Evolutionary conservation across 371 early-diverging fungal genomes (phyloP).

Genomic region (Mucor mucedo): DNA sequence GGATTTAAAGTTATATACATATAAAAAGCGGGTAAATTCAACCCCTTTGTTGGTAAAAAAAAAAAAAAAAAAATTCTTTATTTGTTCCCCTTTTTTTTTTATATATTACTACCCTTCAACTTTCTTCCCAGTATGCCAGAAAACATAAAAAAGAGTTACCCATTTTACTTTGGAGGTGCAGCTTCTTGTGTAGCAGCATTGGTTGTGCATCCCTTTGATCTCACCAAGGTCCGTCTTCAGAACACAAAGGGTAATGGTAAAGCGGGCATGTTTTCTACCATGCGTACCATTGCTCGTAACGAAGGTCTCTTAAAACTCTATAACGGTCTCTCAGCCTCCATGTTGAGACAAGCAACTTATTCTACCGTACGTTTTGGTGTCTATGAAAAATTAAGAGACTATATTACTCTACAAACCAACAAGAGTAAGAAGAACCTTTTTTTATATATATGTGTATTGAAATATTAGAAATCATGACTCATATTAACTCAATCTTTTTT

Average conservation of each 20-base stretch:
- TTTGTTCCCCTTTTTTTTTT: not conserved
- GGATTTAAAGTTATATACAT: too few relatives aligned
- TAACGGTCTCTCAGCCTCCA: conserved; percentile 73
- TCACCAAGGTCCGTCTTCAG: conserved; percentile 87
- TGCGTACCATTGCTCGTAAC: conserved; percentile 53
- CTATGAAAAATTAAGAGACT: conserved; percentile 71
- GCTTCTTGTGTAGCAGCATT: conserved; percentile 67
- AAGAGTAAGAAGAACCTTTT: conserved; percentile 44
- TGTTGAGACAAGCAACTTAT: conserved; percentile 80
- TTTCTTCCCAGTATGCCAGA: not conserved
- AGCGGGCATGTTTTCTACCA: conserved; percentile 58
- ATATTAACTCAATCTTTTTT: conserved; percentile 12
- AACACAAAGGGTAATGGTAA: conserved; percentile 61
- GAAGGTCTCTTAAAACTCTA: conserved; percentile 67
- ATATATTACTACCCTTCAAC: not conserved
- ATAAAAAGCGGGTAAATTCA: too few relatives aligned
- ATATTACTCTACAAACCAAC: conserved; percentile 46
- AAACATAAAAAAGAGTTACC: conserved; percentile 28
- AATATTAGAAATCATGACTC: conserved; percentile 23
- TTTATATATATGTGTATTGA: too few relatives aligned
- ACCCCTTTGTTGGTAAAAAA: too few relatives aligned
- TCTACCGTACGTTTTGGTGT: conserved; percentile 81
- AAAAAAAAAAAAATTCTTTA: conserved; percentile 6
- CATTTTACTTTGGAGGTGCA: conserved; percentile 67
- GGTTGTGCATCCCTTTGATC: conserved; percentile 84